Evolutionary conservation across 805 yeast species (phyloP).

Genomic region (Teunomyces gatunensis): DNA sequence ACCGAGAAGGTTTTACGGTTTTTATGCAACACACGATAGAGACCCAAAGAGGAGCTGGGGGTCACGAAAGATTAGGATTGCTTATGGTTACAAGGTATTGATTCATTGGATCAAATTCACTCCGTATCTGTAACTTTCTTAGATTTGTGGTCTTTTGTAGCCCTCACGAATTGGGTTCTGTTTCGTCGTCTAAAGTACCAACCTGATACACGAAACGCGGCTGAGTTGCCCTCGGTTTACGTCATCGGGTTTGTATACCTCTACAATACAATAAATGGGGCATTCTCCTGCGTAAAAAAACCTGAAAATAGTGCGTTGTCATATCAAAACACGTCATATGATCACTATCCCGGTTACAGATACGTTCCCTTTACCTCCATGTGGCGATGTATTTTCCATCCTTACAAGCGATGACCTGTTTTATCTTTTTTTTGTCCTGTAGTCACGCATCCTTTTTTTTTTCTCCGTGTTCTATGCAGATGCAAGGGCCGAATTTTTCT

Average conservation of each 20-base stretch:
- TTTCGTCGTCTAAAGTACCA: neutral
- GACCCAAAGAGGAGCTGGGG: too few relatives aligned
- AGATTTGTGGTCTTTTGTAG: neutral
- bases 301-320: neutral
- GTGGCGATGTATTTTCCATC: too few relatives aligned
- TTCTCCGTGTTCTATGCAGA: neutral
- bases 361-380: too few relatives aligned
- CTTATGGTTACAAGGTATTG: neutral
- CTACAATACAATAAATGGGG: neutral
- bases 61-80: neutral
- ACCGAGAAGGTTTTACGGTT: neutral
- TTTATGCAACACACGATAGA: too few relatives aligned
- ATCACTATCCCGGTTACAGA: neutral
- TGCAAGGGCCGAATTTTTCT: neutral
- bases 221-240: constrained; percentile 4
- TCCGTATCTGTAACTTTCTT: neutral
- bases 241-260: constrained; percentile 1
- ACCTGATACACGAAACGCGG: constrained; percentile 1
- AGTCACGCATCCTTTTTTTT: neutral
- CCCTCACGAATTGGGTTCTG: neutral
- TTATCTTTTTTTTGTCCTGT: neutral
- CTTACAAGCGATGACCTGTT: too few relatives aligned
- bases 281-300: neutral
- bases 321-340: neutral
- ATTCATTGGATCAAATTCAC: neutral